Evolutionary conservation across 495 filamentous ascomycete genomes (phyloP), one percentile per base, ranked within the genome.

Genomic region (Lineolata rhizophorae): DNA sequence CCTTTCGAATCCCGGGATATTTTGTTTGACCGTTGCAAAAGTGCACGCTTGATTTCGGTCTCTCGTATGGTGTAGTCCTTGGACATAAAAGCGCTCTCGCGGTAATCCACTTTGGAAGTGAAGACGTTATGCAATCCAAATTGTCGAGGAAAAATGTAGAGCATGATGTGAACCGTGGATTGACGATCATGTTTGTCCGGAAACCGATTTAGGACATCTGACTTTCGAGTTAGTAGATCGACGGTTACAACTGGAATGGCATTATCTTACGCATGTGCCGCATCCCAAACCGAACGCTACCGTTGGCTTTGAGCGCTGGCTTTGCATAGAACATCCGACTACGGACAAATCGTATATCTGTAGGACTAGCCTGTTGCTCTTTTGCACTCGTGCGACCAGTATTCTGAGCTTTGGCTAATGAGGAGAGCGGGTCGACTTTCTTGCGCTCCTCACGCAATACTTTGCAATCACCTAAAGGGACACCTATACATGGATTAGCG

Each of bases 41-140:
- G 20, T 27, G 6, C 17, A 18, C 38, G 40, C n/a, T 54, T 40
- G 28, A 94, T 92, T 39, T 94, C 85, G 18, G 77, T 61, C 45
- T 94, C 87, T 17, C 85, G 65, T 4, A 78, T 49, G 2, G 73
- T 78, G 41, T 84, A 85, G 45, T 87, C 78, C 40, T 79, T 84
- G 41, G 83, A 70, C 19, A 62, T 60, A 30, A 80, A 71, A 0
- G 61, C 54, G 0, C 69, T 81, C 37, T 82, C 66, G 18, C 51
- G 65, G 11, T 44, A 47, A 43, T 85, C 63, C 10, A 74, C 56
- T 8, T 55, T 47, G 1, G 67, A 70, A 0, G 76, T 78, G 42
- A 95, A 94, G n/a, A 75, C 79, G 53, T 93, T 97, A 41, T 85
- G 78, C 9, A 97, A 55, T 2, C 69, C 68, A 46, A 91, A 94